phyloP scores from a whole-genome alignment of 2,329 filamentous ascomycete genomes.

The Dactylellina parvicollis region DNA sequence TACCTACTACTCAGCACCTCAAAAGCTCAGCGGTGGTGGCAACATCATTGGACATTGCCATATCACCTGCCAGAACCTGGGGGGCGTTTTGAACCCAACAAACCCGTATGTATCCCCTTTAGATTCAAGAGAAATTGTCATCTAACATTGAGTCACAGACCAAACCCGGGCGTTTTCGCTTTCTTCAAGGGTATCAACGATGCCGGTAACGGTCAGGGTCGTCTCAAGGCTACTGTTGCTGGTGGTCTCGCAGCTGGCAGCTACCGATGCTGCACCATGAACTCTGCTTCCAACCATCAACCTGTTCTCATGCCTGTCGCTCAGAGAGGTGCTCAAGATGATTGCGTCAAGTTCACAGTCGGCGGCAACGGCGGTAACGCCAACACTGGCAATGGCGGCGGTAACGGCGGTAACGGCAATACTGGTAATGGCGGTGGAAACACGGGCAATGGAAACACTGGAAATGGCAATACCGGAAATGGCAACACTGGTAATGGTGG shows the following conservation, averaged over 20 bases:
- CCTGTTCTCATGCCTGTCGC: constrained; percentile 70
- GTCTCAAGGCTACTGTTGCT: constrained; percentile 63
- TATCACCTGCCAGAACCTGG: constrained; percentile 67
- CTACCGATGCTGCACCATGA: constrained; percentile 68
- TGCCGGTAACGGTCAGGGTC: constrained; percentile 64
- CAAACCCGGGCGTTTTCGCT: constrained; percentile 63
- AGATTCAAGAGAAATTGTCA: not conserved
- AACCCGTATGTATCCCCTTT: constrained; percentile 58
- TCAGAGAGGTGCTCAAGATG: constrained; percentile 67
- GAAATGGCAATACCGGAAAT: constrained; percentile 2
- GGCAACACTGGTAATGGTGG: constrained; percentile 17
- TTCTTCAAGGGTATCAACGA: constrained; percentile 72
- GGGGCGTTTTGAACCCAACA: constrained; percentile 60
- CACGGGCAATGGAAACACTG: constrained; percentile 8
- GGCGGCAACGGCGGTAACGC: constrained; percentile 35
- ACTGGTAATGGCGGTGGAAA: constrained; percentile 8
- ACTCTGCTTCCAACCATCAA: constrained; percentile 67
- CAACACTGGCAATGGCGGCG: constrained; percentile 4
- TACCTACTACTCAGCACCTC: constrained; percentile 69
- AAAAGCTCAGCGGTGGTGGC: constrained; percentile 63
- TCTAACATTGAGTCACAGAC: constrained; percentile 28
- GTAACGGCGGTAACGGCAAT: constrained; percentile 7
- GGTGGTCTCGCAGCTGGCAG: constrained; percentile 65
- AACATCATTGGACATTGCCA: constrained; percentile 65
- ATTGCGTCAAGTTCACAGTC: constrained; percentile 66